Evolutionary conservation across 495 filamentous ascomycete genomes (phyloP), one percentile per base, ranked within the genome.

Genomic region (Niebla homalea): DNA sequence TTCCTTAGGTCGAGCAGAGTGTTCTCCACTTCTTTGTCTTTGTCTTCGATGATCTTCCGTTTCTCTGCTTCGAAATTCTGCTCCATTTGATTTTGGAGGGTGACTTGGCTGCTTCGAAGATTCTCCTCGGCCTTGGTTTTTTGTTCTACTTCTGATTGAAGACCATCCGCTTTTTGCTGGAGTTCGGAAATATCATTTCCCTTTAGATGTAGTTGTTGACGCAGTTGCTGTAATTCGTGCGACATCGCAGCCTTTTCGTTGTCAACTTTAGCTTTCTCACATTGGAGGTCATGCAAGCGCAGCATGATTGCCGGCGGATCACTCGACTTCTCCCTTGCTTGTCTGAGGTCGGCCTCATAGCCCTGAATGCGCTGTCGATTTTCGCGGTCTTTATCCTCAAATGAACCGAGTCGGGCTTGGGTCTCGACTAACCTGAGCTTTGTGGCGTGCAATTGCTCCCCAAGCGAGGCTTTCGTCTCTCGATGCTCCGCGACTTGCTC

Each of bases 401-500:
- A 29, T n/a, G 41, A 20, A 38, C 20, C 18, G 8, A 49, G 14
- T 15, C 54, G 38, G 19, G 10, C 21, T 29, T 53, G 56, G 29
- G 56, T 45, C 15, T 58, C 52, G 16, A 26, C 38, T 4, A 61
- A 48, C 5, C 42, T 22, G 5, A 35, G 36, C 19, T 56, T 50
- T 7, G 50, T 46, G 35, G 46, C 52, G 16, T 58, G 52, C 19
- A 61, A 48, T 19, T 47, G 43, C 40, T 56, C 56, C 10, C 41
- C 16, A 19, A 58, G 36, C n/a, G 46, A 48, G 25, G 58, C 58
- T 41, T 51, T 61, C 32, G 44, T 41, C 36, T 56, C 53, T 20
- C 52, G 52, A 46, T 59, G 46, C 19, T 61, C 53, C 15, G 18
- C 40, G 4, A 61, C 20, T 45, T 61, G 58, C 26, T 58, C 56